Base-by-base conservation (phyloP, 2,329 filamentous ascomycete species). In the Ophiostoma himal-ulmi region DNA sequence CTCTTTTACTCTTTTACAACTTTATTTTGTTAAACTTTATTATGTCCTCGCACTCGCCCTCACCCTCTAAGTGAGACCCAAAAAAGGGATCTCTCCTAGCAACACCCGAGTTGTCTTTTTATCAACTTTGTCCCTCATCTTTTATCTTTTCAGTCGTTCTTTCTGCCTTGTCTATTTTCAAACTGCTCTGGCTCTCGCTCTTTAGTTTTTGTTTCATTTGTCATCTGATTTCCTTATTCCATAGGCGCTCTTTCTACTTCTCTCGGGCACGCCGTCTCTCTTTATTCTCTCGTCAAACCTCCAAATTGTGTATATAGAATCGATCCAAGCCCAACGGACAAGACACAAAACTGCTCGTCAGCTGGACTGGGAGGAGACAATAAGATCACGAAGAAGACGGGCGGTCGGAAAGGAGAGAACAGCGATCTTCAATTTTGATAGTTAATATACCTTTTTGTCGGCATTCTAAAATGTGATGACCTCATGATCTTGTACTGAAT, bases 361-460 rank as follows among this genome's bases (percentile, higher is more conserved):
- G 57, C 57, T 62, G 57, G 57, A 62, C 57, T 62, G 57, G 57
- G 57, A 62, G 57, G 57, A 62, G 57, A 34, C 57, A 30, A 34
- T 30, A 5, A 36, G 22, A 48, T 48, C 44, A 20, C 5, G 57
- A 17, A 57, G 52, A 57, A 48, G 52, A 26, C 22, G 17, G 7
- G 22, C 52, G 52, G 22, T 17, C n/a, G 52, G 52, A 57, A 48
- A 57, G 20, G 10, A 57, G 52, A 57, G 52, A 26, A 26, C 14
- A 4, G 54, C 14, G 10, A 17, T 30, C 26, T 62, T 26, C 52
- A 26, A 57, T 65, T 39, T 65, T 65, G 34, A 37, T 41, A 65
- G 36, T 65, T 41, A 65, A 65, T 37, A 65, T 65, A 65, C 34
- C 62, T 65, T 65, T 65, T n/a, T 65, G 34, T 37, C 62, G 36